These are phyloP conservation scores for Phytophthora rubi DNA, from an alignment of 352 stramenopile species.

Conservation along the genomic window DNA sequence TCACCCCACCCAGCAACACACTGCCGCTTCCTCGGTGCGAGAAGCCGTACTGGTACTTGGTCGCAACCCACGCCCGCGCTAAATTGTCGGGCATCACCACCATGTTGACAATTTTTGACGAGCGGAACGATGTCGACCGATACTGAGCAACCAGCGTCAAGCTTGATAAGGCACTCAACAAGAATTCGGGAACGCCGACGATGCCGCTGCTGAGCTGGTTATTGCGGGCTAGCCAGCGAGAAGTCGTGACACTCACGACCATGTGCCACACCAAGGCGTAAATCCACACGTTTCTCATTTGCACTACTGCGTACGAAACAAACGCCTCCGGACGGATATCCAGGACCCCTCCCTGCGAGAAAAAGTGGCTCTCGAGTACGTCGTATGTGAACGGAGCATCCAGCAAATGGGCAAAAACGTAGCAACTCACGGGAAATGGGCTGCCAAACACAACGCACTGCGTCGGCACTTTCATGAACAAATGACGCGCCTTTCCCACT, in stretches of 20 bases:
- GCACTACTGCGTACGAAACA: slow-evolving; percentile 38
- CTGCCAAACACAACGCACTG: slow-evolving; percentile 65
- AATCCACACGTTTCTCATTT: slow-evolving; percentile 60
- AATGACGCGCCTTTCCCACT: slow-evolving; percentile 16
- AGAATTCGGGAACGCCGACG: slow-evolving; percentile 40
- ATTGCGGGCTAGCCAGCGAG: slow-evolving; percentile 13
- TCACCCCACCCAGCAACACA: slow-evolving; percentile 31
- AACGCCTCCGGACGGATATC: slow-evolving; percentile 34
- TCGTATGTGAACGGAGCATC: slow-evolving; percentile 51
- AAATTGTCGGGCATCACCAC: slow-evolving; percentile 19
- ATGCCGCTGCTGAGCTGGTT: slow-evolving; percentile 28
- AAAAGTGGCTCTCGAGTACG: slow-evolving; percentile 40
- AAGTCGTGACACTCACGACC: slow-evolving; percentile 20
- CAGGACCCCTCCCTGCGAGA: slow-evolving; percentile 33
- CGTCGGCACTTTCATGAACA: slow-evolving; percentile 52
- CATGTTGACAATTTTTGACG: slow-evolving; percentile 20
- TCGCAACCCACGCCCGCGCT: slow-evolving; percentile 2
- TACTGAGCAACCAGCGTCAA: slow-evolving; percentile 45
- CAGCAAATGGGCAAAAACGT: slow-evolving; percentile 51
- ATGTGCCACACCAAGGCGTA: slow-evolving; percentile 43
- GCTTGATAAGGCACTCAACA: slow-evolving; percentile 42
- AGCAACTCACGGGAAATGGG: slow-evolving; percentile 50
- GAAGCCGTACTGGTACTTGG: slow-evolving; percentile 30
- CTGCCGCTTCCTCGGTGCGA: slow-evolving; percentile 23
- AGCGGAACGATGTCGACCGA: slow-evolving; percentile 33